Percentiles rank a stretch among this genome's conserved stretches.
Conservation (phyloP, 306 rosid genomes). For the Cucumis sativus region Cucumber_9930_V3 NC_026657.2:1008501-1009000, state of each 20-base stretch:
- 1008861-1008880: constrained; percentile 93
- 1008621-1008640: not conserved
- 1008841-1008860: constrained; percentile 46
- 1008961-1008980: too few species aligned
- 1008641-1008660: not conserved
- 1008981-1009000: not conserved
- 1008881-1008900: constrained; percentile 43
- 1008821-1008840: constrained; percentile 76
- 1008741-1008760: too few species aligned
- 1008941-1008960: not conserved
- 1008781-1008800: not conserved
- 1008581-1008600: not conserved
- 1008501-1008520: not conserved
- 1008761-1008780: not conserved
- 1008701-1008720: not conserved
- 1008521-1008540: not conserved
- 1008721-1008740: too few species aligned
- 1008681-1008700: not conserved
- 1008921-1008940: constrained; percentile 10
- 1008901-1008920: not conserved
- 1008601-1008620: not conserved
- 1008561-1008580: not conserved
- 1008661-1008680: not conserved
- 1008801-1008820: not conserved
- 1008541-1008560: not conserved